Conservation (phyloP, 2,329 filamentous ascomycete genomes). For the Aspergillus nomiae region DNA sequence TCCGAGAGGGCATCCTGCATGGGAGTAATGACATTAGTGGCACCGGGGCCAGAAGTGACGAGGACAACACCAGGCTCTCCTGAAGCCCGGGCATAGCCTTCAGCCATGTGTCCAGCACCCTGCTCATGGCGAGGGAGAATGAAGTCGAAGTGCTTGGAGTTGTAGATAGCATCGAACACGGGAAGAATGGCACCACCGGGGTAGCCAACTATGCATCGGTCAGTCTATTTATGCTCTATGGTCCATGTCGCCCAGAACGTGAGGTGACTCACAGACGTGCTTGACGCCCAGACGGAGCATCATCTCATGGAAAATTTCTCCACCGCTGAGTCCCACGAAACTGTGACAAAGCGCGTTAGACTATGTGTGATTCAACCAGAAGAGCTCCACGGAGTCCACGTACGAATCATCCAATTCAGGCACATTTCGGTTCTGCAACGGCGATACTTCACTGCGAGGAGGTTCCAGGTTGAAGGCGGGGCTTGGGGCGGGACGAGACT, state of each 20-base stretch:
- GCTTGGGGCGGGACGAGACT: slow-evolving; percentile 62
- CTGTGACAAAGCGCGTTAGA: slow-evolving; percentile 43
- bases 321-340: slow-evolving; percentile 92
- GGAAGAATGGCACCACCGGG: slow-evolving; percentile 95
- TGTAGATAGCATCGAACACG: slow-evolving; percentile 98
- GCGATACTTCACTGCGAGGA: slow-evolving; percentile 66
- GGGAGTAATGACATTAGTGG: slow-evolving; percentile 93
- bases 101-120: slow-evolving; percentile 97
- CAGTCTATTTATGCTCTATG: not conserved
- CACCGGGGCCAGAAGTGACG: slow-evolving; percentile 93
- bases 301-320: slow-evolving; percentile 99
- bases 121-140: slow-evolving; percentile 95
- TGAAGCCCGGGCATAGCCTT: slow-evolving; percentile 91
- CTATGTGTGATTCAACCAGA: not conserved
- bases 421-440: slow-evolving; percentile 62
- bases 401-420: slow-evolving; percentile 80
- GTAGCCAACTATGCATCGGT: slow-evolving; percentile 68
- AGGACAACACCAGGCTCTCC: slow-evolving; percentile 94
- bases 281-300: slow-evolving; percentile 92
- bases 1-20: slow-evolving; percentile 96
- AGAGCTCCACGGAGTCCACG: slow-evolving; percentile 36
- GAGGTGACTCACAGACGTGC: slow-evolving; percentile 76
- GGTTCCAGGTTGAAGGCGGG: slow-evolving; percentile 60
- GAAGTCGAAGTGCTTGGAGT: slow-evolving; percentile 95
- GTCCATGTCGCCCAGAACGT: not conserved